These are phyloP conservation scores for Solanum verrucosum DNA, from an alignment of 257 asterid species.

Conservation along the genomic window DNA sequence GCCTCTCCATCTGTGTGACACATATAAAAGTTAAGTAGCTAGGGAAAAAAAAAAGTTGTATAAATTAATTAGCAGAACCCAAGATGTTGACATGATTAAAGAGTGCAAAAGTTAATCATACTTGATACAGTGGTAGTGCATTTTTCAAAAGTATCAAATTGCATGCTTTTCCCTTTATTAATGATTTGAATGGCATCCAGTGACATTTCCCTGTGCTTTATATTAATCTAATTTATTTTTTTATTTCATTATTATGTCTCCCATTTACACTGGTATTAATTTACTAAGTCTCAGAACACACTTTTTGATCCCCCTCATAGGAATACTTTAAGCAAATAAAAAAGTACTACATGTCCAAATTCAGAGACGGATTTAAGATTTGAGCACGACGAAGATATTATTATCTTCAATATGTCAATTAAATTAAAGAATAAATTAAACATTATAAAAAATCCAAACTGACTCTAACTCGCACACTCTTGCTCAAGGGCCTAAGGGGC, in stretches of 20 bases:
- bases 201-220: background rate
- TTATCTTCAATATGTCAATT: background rate
- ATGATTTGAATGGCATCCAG: constrained; percentile 2
- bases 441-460: background rate
- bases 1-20: too few relatives aligned
- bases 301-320: background rate
- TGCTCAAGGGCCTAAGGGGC: background rate
- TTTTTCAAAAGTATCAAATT: background rate
- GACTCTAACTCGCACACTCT: background rate
- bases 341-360: background rate
- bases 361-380: fast-evolving
- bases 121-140: background rate
- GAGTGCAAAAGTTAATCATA: background rate
- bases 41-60: background rate
- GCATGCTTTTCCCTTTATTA: background rate
- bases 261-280: background rate
- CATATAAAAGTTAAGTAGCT: background rate
- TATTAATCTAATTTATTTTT: background rate
- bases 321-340: background rate
- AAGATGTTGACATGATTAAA: background rate
- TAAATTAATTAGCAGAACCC: background rate
- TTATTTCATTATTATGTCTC: background rate
- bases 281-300: background rate
- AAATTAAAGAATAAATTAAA: background rate
- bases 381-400: fast-evolving